These are phyloP conservation scores for Phtheirospermum japonicum DNA, from an alignment of 257 asterid genomes.

Conservation along the genomic window DNA sequence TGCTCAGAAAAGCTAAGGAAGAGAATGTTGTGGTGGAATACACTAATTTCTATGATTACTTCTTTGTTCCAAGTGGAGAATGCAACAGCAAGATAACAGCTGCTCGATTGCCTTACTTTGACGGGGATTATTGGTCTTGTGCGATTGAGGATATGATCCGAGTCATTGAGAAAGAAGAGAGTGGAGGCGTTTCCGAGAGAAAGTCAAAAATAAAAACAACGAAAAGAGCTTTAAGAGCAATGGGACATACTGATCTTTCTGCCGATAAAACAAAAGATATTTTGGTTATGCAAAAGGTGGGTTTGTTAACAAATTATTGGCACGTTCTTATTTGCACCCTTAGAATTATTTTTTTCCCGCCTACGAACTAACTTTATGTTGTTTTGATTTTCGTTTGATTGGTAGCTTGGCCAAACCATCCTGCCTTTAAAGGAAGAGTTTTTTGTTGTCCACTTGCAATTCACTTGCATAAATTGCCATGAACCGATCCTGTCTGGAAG, in stretches of 20 bases:
- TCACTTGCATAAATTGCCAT: constrained; percentile 54
- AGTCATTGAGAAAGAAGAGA: constrained; percentile 39
- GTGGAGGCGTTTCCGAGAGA: constrained; percentile 34
- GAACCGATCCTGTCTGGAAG: constrained; percentile 50
- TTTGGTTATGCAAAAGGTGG: constrained; percentile 66
- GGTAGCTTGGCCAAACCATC: constrained; percentile 54
- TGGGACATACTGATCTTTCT: constrained; percentile 51
- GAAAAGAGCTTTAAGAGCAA: constrained; percentile 51
- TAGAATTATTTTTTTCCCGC: not conserved
- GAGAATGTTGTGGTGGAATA: constrained; percentile 53
- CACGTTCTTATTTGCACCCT: not conserved
- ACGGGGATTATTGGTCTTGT: constrained; percentile 68
- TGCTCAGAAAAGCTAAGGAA: constrained; percentile 54
- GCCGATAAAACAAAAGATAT: constrained; percentile 49
- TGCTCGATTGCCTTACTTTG: constrained; percentile 72
- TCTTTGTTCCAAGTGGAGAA: constrained; percentile 49
- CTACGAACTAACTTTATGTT: constrained; percentile 18
- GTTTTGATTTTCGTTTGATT: constrained; percentile 20
- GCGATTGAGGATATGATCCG: constrained; percentile 47
- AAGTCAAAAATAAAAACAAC: constrained; percentile 34
- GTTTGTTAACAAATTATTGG: constrained; percentile 12
- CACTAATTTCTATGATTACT: constrained; percentile 55
- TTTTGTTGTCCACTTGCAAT: constrained; percentile 54
- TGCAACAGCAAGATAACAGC: constrained; percentile 54
- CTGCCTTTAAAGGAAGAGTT: constrained; percentile 56